Evolutionary conservation across 257 asterid species (phyloP), one percentile per base, ranked within the genome.

Genomic region (Nyctanthes arbortristis): DNA sequence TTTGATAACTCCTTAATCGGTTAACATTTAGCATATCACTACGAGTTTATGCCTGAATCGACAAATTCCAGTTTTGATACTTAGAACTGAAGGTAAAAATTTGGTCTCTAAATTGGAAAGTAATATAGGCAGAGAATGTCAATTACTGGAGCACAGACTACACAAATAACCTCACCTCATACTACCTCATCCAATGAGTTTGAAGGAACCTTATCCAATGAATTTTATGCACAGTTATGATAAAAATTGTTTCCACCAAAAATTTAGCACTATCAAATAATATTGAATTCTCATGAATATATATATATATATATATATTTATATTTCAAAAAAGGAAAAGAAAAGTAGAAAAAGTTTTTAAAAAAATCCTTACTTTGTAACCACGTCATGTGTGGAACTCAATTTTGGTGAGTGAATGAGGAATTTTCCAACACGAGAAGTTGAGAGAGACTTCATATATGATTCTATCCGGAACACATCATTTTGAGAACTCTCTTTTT

Each of bases 321-420:
- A n/a, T n/a, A n/a, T 52, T 7, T 3, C 59, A 55, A 3, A 30
- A 39, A 61, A 49, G 67, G n/a, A 8, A 29, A 36, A 3, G 2
- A 3, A 29, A 7, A 45, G 64, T 0, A 52, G 60, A 54, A 3
- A 58, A n/a, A n/a, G n/a, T n/a, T n/a, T n/a, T n/a, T n/a, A 3
- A n/a, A 0, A 10, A 16, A 60, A 70, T 27, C 5, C 85, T 71
- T 79, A 93, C 99, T 68, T 79, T 1, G 95, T 78, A 73, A 91
- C 88, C 34, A 93, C 84, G 31, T 89, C 97, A 30, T 89, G 96
- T 25, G 99, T 93, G 40, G 99, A 93, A 34, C 84, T 65, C 73
- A 91, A 74, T 77, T 79, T 80, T 16, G 95, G 91, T 31, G 99
- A 85, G 80, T 84, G 87, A 76, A 93, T 22, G 29, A 93, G 80